phyloP scores from a whole-genome alignment of 305 asterid species.

The Stenogyne calaminthoides region DNA sequence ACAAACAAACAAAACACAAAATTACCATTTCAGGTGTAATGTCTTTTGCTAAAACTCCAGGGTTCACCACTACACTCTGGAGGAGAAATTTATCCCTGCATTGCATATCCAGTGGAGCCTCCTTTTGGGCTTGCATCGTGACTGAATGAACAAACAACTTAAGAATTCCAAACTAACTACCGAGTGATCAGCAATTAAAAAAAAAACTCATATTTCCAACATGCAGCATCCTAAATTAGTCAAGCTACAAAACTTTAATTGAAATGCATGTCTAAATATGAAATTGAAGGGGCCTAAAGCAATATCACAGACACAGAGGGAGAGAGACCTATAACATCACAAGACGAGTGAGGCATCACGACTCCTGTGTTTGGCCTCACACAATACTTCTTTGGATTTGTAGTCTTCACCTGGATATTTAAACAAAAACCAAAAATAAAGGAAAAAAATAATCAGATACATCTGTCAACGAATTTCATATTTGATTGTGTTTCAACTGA shows the following conservation, averaged over 20 bases:
- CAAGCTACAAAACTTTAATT: not conserved
- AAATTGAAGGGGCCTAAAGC: not conserved
- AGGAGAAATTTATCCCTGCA: conserved; percentile 84
- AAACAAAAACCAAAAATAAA: not conserved
- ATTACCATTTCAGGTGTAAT: conserved; percentile 71
- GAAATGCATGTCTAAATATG: not conserved
- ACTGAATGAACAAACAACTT: conserved; percentile 46
- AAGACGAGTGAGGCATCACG: conserved; percentile 58
- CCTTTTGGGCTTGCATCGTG: conserved; percentile 89
- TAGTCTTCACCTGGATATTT: conserved; percentile 68
- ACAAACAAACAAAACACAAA: not conserved
- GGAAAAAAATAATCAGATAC: conserved; percentile 22
- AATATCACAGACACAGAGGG: not conserved
- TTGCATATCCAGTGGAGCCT: conserved; percentile 72
- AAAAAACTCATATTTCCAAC: not conserved
- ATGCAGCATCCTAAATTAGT: not conserved
- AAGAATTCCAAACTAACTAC: conserved; percentile 21
- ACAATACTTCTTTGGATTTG: conserved; percentile 78
- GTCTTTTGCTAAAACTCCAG: conserved; percentile 56
- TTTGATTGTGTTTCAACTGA: not conserved
- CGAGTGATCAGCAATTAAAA: not conserved
- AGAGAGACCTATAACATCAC: conserved; percentile 56
- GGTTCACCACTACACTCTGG: conserved; percentile 59
- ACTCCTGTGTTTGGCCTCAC: conserved; percentile 84
- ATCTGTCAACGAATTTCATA: conserved; percentile 13